Base-by-base conservation (phyloP, 371 early-diverging fungal genomes). In the Amoeboaphelidium protococcarum region DNA sequence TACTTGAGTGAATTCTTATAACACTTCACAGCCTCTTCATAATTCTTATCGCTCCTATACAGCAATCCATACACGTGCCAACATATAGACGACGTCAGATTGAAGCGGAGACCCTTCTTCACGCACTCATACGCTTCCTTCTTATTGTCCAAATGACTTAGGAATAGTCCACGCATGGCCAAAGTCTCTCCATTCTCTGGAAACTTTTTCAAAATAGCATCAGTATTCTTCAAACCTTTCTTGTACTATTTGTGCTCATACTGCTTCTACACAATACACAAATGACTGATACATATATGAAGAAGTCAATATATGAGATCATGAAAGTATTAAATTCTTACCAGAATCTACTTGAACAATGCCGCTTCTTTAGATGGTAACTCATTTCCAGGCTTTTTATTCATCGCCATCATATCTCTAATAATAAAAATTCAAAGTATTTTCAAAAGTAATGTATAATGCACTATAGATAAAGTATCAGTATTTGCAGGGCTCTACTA, bases 11-110 rank as follows among this genome's bases (percentile, higher is more conserved):
- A 86, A 42, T 83, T 71, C 10, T 70, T 63, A 60, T 90, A 95
- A 58, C 90, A 86, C 59, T 81, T 84, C 41, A 80, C 63, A 1
- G 91, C 88, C 61, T 92, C 88, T 44, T 72, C 82, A 56, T 85
- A 91, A 59, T 92, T 87, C 59, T 78, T 80, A 59, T 91, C 92
- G 21, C 71, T 68, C 40, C 92, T 78, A 54, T 90, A 69, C 52
- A 88, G 58, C 31, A 95, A 62, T 25, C 96, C 96, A 54, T 73
- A 83, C 12, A 92, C 84, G 55, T 95, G 94, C 96, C 96, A 95
- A 60, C 82, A 82, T 52, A 86, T 77, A 60, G 78, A 80, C 58
- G 80, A 82, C 37, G 64, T 75, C 44, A 86, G 57, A 53, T 82
- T 82, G 49, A 74, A 63, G 26, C 69, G 63, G 43, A 90, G 59